Conservation (phyloP, 352 stramenopile species). For the Phytophthora syringae region DNA sequence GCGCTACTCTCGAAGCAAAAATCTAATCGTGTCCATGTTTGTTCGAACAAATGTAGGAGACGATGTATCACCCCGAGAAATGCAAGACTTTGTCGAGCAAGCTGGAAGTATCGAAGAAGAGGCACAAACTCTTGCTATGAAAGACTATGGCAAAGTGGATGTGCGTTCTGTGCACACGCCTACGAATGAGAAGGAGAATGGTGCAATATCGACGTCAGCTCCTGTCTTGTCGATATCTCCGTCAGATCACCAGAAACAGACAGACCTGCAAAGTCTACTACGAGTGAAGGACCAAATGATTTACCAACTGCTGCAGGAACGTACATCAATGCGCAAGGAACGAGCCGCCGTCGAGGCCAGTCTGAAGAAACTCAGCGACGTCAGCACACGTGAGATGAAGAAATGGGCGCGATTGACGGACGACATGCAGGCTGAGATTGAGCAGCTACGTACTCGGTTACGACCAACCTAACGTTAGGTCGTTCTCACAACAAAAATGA, state of each 20-base stretch:
- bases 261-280: constrained; percentile 49
- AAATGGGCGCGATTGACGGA: constrained; percentile 85
- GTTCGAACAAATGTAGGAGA: constrained; percentile 28
- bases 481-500: no score
- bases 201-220: constrained; percentile 65
- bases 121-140: constrained; percentile 61
- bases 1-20: neutral
- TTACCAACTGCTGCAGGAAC: constrained; percentile 78
- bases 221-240: constrained; percentile 15
- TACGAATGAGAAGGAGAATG: constrained; percentile 26
- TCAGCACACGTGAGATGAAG: constrained; percentile 83
- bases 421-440: constrained; percentile 85
- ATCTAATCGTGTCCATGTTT: neutral
- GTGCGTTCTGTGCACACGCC: neutral
- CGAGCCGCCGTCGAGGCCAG: constrained; percentile 54
- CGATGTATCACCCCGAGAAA: constrained; percentile 45
- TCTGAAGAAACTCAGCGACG: constrained; percentile 65
- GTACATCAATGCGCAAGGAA: constrained; percentile 58
- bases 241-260: constrained; percentile 16
- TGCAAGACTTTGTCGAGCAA: constrained; percentile 50
- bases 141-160: constrained; percentile 35
- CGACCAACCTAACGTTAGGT: no score
- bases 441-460: constrained; percentile 52
- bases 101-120: constrained; percentile 44
- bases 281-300: constrained; percentile 88